These are phyloP conservation scores for Ophiocordyceps camponoti-saundersi DNA, from an alignment of 2,329 filamentous ascomycete species.

Conservation along the genomic window DNA sequence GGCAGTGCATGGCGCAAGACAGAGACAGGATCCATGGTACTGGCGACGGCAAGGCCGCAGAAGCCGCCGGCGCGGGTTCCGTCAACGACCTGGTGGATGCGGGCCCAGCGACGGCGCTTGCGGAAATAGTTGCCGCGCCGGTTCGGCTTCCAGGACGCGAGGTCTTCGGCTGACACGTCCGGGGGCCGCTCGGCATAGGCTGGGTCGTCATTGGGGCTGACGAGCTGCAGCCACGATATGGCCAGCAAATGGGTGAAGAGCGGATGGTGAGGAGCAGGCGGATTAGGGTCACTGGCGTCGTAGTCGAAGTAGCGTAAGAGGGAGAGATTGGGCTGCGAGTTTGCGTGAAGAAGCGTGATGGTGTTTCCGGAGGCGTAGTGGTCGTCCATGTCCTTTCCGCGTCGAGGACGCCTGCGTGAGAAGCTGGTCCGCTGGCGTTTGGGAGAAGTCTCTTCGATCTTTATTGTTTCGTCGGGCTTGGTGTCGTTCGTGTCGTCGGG, in stretches of 20 bases:
- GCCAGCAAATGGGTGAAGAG: constrained; percentile 67
- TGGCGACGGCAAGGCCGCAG: constrained; percentile 68
- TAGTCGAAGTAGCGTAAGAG: constrained; percentile 82
- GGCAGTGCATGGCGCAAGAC: constrained; percentile 63
- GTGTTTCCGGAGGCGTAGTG: constrained; percentile 57
- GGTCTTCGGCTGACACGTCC: constrained; percentile 36
- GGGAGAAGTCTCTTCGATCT: neutral
- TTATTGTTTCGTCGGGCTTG: neutral
- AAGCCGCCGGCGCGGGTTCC: constrained; percentile 60
- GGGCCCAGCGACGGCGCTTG: constrained; percentile 71
- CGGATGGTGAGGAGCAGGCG: constrained; percentile 48
- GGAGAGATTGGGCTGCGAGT: constrained; percentile 74
- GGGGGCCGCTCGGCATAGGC: constrained; percentile 54
- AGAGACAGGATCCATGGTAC: constrained; percentile 62
- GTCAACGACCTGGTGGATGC: constrained; percentile 55
- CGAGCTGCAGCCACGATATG: constrained; percentile 81
- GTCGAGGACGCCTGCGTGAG: constrained; percentile 12
- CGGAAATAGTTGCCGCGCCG: constrained; percentile 75
- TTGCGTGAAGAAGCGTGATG: constrained; percentile 64
- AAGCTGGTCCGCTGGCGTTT: constrained; percentile 5
- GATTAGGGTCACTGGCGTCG: constrained; percentile 49
- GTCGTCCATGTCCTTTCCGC: constrained; percentile 36
- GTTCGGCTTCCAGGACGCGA: constrained; percentile 61
- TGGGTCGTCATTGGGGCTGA: constrained; percentile 58
- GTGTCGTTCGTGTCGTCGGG: neutral